A percentile compares a stretch with the other conserved stretches of the same genome.
phyloP scores from a whole-genome alignment of 352 stramenopile genomes.

The Phytopythium vexans region DNA sequence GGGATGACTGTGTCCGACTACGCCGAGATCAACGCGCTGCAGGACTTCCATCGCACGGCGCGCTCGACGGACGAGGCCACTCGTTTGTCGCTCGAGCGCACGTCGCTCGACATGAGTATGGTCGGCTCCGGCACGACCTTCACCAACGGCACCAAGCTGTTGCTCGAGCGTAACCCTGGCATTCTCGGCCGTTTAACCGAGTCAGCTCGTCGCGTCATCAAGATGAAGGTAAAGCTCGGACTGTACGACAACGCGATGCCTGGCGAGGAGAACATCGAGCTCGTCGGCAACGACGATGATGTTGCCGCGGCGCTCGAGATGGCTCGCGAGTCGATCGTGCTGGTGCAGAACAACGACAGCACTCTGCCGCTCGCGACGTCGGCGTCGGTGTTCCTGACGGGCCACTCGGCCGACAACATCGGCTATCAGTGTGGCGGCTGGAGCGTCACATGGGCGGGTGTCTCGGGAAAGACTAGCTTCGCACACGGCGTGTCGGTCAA shows the following conservation, averaged over 20 bases:
- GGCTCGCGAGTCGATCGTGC: too few species aligned
- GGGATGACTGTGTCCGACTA: constrained; percentile 93
- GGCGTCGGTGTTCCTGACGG: too few species aligned
- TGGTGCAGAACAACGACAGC: too few species aligned
- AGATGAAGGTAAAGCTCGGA: constrained; percentile 54
- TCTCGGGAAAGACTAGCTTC: constrained; percentile 39
- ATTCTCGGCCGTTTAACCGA: constrained; percentile 37
- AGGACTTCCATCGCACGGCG: constrained; percentile 40
- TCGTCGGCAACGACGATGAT: constrained; percentile 45
- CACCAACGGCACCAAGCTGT: constrained; percentile 31
- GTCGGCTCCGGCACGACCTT: constrained; percentile 34
- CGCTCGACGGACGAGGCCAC: constrained; percentile 36
- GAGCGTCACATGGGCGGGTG: constrained; percentile 68
- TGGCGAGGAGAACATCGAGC: constrained; percentile 27
- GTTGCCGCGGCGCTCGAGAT: constrained; percentile 37
- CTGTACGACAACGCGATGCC: constrained; percentile 61
- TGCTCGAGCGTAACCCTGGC: constrained; percentile 24
- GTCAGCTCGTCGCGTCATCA: constrained; percentile 54
- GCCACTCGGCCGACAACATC: too few species aligned
- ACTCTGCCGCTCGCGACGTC: too few species aligned
- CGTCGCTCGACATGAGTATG: constrained; percentile 91
- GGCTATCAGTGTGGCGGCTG: constrained; percentile 71
- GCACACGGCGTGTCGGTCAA: constrained; percentile 46
- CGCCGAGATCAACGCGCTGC: constrained; percentile 83
- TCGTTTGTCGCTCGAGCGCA: too few species aligned